These are phyloP conservation scores for Lodderomyces theae DNA, from an alignment of 1,139 yeast species.

Conservation along the genomic window DNA sequence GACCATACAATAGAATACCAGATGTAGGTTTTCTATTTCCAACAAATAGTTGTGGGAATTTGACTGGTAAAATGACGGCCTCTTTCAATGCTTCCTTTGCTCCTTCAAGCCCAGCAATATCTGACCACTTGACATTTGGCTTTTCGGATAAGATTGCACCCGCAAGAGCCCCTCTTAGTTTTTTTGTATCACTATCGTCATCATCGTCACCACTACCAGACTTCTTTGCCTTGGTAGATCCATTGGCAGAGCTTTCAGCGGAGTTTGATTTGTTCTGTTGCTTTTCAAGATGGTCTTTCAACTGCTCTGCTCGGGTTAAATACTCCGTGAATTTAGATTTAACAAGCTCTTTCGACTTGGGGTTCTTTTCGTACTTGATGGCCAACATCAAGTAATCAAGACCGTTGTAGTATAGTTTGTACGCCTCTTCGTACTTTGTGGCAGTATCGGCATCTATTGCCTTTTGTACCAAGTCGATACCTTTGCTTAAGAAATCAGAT, in stretches of 20 bases:
- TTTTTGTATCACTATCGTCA: slow-evolving; percentile 81
- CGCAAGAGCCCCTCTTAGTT: slow-evolving; percentile 84
- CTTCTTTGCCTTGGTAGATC: slow-evolving; percentile 59
- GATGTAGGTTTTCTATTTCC: slow-evolving; percentile 93
- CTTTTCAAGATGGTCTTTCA: slow-evolving; percentile 84
- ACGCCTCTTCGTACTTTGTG: slow-evolving; percentile 90
- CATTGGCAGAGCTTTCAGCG: slow-evolving; percentile 51
- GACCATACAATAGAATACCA: slow-evolving; percentile 92
- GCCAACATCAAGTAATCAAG: slow-evolving; percentile 95
- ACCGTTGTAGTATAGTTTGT: slow-evolving; percentile 88
- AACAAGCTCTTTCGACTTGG: slow-evolving; percentile 82
- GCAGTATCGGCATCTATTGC: slow-evolving; percentile 96
- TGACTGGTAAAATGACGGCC: slow-evolving; percentile 69
- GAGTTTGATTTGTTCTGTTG: slow-evolving; percentile 45
- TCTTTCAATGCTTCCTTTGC: slow-evolving; percentile 97
- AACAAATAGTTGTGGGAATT: slow-evolving; percentile 89
- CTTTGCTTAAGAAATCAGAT: slow-evolving; percentile 85
- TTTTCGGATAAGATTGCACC: slow-evolving; percentile 90
- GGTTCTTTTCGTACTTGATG: slow-evolving; percentile 91
- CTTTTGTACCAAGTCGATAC: slow-evolving; percentile 87
- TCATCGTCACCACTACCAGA: slow-evolving; percentile 50
- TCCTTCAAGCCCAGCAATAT: slow-evolving; percentile 90
- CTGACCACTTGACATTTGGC: slow-evolving; percentile 94
- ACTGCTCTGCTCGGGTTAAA: slow-evolving; percentile 87
- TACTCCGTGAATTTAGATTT: slow-evolving; percentile 89